Evolutionary conservation across 345 rosid species (phyloP).

Genomic region (Linum lewisii): DNA sequence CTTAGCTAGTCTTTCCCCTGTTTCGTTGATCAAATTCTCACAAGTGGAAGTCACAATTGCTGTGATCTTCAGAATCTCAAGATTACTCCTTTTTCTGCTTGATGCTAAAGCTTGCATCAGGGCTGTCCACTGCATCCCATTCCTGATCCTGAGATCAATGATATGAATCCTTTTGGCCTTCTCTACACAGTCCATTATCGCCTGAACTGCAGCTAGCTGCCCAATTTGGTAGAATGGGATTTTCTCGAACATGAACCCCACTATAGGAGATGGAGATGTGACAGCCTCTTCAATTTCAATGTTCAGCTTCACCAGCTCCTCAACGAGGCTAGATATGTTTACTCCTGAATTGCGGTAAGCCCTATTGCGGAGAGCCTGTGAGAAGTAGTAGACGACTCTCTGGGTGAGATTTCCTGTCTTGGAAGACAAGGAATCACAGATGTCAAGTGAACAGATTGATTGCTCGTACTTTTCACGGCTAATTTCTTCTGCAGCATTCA

Average conservation of each 20-base stretch:
- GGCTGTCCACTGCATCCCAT: neutral
- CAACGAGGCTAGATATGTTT: neutral
- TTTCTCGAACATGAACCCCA: neutral
- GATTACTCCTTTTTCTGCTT: neutral
- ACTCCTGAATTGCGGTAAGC: neutral
- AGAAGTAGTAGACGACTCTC: neutral
- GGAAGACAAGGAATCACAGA: neutral
- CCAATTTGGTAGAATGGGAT: neutral
- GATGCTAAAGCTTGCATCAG: conserved; percentile 4
- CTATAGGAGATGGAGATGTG: neutral
- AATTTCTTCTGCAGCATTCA: neutral
- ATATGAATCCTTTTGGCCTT: conserved; percentile 1
- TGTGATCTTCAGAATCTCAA: neutral
- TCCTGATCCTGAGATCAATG: conserved; percentile 1
- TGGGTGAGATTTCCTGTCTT: neutral
- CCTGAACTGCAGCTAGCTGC: neutral
- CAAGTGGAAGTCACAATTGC: neutral
- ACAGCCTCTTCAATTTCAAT: neutral
- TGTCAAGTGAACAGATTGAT: neutral
- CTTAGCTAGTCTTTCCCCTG: neutral
- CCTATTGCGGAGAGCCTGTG: neutral
- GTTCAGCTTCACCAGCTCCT: neutral
- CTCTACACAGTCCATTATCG: neutral
- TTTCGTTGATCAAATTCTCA: neutral
- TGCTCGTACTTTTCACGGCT: neutral